These are phyloP conservation scores for Euphorbia peplus DNA, from an alignment of 345 rosid genomes.

Conservation along the genomic window DNA sequence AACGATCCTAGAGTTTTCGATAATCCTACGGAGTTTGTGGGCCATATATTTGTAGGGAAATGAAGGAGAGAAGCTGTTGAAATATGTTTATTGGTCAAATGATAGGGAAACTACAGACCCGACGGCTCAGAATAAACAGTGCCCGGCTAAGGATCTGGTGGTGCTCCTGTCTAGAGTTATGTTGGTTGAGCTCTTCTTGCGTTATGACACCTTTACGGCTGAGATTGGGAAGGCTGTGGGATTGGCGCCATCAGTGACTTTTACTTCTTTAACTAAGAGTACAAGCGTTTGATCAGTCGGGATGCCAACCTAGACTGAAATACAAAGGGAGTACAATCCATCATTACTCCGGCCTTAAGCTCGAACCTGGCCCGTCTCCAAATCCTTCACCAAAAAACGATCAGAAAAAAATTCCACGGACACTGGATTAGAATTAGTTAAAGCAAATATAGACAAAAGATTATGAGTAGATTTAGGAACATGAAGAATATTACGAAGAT, in stretches of 20 bases:
- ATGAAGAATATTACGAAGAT: no score
- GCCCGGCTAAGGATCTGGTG: constrained; percentile 51
- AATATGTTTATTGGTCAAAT: constrained; percentile 54
- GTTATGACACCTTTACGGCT: constrained; percentile 45
- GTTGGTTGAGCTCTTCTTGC: constrained; percentile 47
- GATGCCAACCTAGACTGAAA: no score
- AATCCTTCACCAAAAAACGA: no score
- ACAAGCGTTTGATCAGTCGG: constrained; percentile 13
- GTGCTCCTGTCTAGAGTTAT: constrained; percentile 33
- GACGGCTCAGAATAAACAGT: constrained; percentile 46
- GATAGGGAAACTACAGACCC: constrained; percentile 41
- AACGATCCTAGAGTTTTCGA: constrained; percentile 42
- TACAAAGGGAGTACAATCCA: no score
- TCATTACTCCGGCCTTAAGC: no score
- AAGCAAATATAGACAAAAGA: no score
- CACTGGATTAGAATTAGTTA: no score
- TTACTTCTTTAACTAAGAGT: constrained; percentile 43
- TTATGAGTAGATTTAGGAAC: no score
- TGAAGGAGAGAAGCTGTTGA: constrained; percentile 40
- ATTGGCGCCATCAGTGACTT: constrained; percentile 28
- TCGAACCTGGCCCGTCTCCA: no score
- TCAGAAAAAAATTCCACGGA: no score
- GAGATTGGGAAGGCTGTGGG: constrained; percentile 15
- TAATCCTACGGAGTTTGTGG: constrained; percentile 38
- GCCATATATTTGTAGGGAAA: constrained; percentile 39